phyloP scores from a whole-genome alignment of 2,329 filamentous ascomycete genomes.

The Curvularia lunata region DNA sequence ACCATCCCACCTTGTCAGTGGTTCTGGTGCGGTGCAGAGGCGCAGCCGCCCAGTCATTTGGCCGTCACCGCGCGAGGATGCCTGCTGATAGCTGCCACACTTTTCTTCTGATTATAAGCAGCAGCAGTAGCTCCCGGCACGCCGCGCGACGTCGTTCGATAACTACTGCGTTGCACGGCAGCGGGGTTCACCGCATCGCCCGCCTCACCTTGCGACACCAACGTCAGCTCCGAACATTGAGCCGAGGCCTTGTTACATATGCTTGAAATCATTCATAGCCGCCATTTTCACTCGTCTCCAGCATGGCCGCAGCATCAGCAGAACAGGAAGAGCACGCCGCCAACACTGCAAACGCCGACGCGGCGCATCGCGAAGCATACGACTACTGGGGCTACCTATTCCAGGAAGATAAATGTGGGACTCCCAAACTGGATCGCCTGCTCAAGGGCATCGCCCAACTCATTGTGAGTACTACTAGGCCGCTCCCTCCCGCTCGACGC shows the following conservation, averaged over 20 bases:
- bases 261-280: conserved; percentile 11
- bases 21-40: conserved; percentile 32
- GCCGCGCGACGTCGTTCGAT: conserved; percentile 17
- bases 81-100: conserved; percentile 19
- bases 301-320: conserved; percentile 40
- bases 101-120: conserved; percentile 20
- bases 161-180: conserved; percentile 19
- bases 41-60: conserved; percentile 36
- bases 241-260: conserved; percentile 21
- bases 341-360: conserved; percentile 31
- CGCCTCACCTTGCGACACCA: conserved; percentile 21
- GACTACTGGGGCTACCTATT: conserved; percentile 61
- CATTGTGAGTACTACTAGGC: conserved; percentile 48
- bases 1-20: conserved; percentile 18
- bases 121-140: conserved; percentile 12
- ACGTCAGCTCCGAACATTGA: conserved; percentile 25
- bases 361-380: conserved; percentile 51
- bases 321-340: conserved; percentile 27
- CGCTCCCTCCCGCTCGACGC: background rate
- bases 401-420: conserved; percentile 59
- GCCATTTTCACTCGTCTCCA: conserved; percentile 14
- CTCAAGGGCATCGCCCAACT: conserved; percentile 55
- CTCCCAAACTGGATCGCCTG: conserved; percentile 54
- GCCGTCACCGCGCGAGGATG: conserved; percentile 22
- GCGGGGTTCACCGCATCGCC: conserved; percentile 32